Conservation (phyloP, 768 basidiomycete genomes). For the Boletus subcaerulescens region DNA sequence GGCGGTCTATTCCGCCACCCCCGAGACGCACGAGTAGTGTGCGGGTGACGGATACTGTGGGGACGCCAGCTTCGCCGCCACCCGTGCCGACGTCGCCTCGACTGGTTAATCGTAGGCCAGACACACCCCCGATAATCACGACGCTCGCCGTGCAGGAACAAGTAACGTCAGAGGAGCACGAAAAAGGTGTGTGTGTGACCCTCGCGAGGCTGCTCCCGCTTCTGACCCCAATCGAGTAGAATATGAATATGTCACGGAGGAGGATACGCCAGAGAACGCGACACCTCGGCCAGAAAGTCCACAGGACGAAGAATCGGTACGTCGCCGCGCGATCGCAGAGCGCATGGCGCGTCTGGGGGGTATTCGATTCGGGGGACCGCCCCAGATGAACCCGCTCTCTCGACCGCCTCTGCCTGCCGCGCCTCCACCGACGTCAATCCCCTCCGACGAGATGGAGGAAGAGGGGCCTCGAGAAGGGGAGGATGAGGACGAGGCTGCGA, state of each 20-base stretch:
- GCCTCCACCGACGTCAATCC: conserved; percentile 36
- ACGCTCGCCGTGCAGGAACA: conserved; percentile 10
- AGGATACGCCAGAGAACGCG: conserved; percentile 4
- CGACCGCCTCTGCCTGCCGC: conserved; percentile 38
- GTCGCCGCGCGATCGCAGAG: conserved; percentile 78
- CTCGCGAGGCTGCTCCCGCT: background rate
- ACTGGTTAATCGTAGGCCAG: conserved; percentile 10
- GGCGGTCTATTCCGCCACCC: conserved; percentile 21
- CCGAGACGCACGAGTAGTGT: conserved; percentile 24
- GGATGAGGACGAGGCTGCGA: conserved; percentile 62
- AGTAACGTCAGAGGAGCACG: conserved; percentile 1
- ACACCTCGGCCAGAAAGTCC: conserved; percentile 16
- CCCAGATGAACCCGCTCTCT: conserved; percentile 36
- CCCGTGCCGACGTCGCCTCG: conserved; percentile 18
- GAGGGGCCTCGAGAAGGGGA: conserved; percentile 34
- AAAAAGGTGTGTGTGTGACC: conserved; percentile 1
- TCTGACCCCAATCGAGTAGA: conserved; percentile 4
- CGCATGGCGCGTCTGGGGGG: conserved; percentile 94
- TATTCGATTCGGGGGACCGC: conserved; percentile 75
- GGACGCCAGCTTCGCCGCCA: conserved; percentile 17
- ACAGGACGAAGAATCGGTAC: conserved; percentile 49
- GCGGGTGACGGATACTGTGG: conserved; percentile 6
- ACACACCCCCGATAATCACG: conserved; percentile 27
- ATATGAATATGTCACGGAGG: conserved; percentile 5
- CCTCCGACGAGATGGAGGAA: conserved; percentile 22